phyloP scores from a whole-genome alignment of 2,329 filamentous ascomycete genomes.

The Plectosphaerella cucumerina region DNA sequence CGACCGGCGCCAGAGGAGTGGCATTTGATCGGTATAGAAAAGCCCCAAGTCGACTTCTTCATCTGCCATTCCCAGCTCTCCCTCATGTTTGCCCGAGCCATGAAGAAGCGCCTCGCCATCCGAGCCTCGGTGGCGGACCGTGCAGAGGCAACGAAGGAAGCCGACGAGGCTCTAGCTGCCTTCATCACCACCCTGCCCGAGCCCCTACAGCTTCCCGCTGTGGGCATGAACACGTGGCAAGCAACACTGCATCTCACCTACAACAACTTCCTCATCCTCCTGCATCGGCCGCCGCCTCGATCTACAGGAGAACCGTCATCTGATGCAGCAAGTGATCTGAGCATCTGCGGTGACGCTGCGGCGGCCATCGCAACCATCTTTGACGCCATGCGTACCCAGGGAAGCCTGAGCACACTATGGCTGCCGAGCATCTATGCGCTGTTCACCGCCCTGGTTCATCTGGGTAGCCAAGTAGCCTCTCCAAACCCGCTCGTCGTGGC shows the following conservation, averaged over 20 bases:
- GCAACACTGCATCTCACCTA: constrained; percentile 28
- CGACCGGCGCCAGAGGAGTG: constrained; percentile 35
- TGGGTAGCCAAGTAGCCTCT: constrained; percentile 20
- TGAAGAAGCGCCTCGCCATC: constrained; percentile 16
- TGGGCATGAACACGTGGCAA: constrained; percentile 21
- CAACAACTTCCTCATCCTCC: constrained; percentile 27
- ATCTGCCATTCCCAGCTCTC: constrained; percentile 46
- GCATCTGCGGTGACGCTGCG: constrained; percentile 24
- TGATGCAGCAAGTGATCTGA: constrained; percentile 17
- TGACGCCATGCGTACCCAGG: constrained; percentile 19
- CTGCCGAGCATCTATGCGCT: constrained; percentile 20
- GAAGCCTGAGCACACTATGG: constrained; percentile 20
- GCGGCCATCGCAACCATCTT: constrained; percentile 21
- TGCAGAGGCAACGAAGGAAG: constrained; percentile 20
- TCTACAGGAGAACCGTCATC: constrained; percentile 3
- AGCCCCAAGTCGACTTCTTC: constrained; percentile 37
- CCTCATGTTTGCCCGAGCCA: constrained; percentile 39
- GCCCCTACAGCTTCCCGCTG: constrained; percentile 16
- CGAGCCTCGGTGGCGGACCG: constrained; percentile 14
- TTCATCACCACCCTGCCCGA: constrained; percentile 23
- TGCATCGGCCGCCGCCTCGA: constrained; percentile 23
- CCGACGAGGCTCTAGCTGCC: constrained; percentile 24
- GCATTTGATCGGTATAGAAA: constrained; percentile 36
- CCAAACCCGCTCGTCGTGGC: constrained; percentile 23
- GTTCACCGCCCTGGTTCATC: constrained; percentile 26